These are phyloP conservation scores for Eucalyptus cloeziana DNA, from an alignment of 345 rosid genomes.

Conservation along the genomic window DNA sequence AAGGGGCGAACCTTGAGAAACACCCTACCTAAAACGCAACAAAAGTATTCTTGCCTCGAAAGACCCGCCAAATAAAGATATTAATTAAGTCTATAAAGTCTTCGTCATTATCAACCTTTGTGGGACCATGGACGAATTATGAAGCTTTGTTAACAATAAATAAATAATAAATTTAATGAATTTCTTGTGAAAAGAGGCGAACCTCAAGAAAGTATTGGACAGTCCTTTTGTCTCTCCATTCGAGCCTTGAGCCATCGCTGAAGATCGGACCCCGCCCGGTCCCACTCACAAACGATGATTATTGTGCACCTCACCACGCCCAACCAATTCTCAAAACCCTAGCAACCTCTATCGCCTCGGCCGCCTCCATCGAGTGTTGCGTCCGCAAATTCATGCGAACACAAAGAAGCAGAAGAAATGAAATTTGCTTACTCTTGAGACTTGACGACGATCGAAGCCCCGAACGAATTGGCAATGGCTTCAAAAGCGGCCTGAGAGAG, in stretches of 20 bases:
- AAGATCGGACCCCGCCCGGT: background rate
- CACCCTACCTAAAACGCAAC: no score
- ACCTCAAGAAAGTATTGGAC: no score
- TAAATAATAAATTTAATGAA: no score
- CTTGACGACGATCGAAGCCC: conserved; percentile 18
- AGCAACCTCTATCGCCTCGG: background rate
- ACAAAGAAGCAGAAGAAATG: background rate
- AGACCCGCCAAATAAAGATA: no score
- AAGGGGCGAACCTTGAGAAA: no score
- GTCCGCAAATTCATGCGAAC: background rate
- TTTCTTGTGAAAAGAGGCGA: no score
- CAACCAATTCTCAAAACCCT: background rate
- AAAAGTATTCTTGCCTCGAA: no score
- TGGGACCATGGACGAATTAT: background rate
- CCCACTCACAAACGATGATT: background rate
- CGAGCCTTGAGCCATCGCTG: background rate
- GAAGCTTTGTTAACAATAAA: no score
- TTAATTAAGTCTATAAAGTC: no score
- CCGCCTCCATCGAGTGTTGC: background rate
- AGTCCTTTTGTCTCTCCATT: accelerated
- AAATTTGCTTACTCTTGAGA: conserved; percentile 23
- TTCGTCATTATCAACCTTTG: background rate
- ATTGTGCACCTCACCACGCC: background rate
- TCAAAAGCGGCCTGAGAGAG: conserved; percentile 30
- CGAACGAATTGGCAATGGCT: conserved; percentile 15